Evolutionary conservation across 2,329 filamentous ascomycete species (phyloP), one percentile per base, ranked within the genome.

Genomic region (Aureobasidium subglaciale): DNA sequence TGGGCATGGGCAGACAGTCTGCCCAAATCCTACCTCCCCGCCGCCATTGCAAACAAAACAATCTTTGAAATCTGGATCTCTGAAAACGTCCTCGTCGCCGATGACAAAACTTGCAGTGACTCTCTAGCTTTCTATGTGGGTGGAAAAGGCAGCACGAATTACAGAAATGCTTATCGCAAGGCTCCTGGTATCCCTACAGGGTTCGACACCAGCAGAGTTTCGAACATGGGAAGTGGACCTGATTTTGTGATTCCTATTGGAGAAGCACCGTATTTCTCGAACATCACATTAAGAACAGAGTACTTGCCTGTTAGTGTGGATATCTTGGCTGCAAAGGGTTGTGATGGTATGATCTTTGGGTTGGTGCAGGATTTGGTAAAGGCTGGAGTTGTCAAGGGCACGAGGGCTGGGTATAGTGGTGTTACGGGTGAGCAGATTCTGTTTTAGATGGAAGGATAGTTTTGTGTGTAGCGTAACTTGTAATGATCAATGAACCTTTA

Each of bases 251-350:
- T 76, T 5, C 74, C 75, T 5, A 62, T 75, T 38, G 73, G 73
- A 2, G 66, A 73, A 63, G 71, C 70, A 15, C 61, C 69, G 9
- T 78, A 78, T 54, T 69, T 70, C 43, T 75, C 72, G 7, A 75
- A 70, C 3, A 71, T 79, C n/a, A 79, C 77, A 0, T 59, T 69
- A 0, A 72, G 78, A 55, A 68, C 69, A 1, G 78, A 81, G 63
- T 71, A 73, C 42, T 64, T 84, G 30, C 83, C 82, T 0, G 81
- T 85, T 0, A 76, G 78, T 1, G 75, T 84, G 0, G 73, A 81
- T 58, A 69, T 85, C 18, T 68, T 85, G 67, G 81, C 75, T 0
- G 78, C 80, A 0, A 78, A 76, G 59, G 81, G 82, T 0, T 86
- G 83, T 59, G 83, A 85, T 66, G 78, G 79, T 0, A 72, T 84